These are phyloP conservation scores for Yamadazyma dushanensis DNA, from an alignment of 1,139 yeast species.

Conservation along the genomic window DNA sequence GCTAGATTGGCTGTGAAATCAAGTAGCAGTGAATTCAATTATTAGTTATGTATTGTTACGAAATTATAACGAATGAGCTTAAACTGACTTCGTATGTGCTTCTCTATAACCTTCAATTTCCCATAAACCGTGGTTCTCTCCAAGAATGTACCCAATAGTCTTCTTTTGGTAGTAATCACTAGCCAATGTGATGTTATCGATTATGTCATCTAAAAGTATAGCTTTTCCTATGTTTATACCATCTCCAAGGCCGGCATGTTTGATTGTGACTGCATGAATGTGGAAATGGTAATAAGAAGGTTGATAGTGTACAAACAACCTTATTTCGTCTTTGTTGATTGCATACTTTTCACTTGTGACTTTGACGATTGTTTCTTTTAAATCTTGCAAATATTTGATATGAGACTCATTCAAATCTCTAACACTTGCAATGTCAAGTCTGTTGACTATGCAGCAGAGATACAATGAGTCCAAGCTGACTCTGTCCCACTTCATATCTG, in stretches of 20 bases:
- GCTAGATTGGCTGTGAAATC: conserved; percentile 72
- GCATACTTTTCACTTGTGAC: conserved; percentile 49
- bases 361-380: conserved; percentile 45
- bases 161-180: conserved; percentile 48
- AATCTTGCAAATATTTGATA: conserved; percentile 50
- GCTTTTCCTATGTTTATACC: conserved; percentile 82
- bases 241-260: conserved; percentile 70
- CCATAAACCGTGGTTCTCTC: conserved; percentile 84
- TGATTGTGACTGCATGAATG: conserved; percentile 80
- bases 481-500: conserved; percentile 95
- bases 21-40: conserved; percentile 73
- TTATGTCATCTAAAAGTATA: conserved; percentile 74
- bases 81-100: conserved; percentile 3
- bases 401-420: conserved; percentile 71
- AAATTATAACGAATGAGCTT: not conserved
- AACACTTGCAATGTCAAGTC: conserved; percentile 69
- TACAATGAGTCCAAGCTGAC: conserved; percentile 68
- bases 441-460: conserved; percentile 72
- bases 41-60: conserved; percentile 19
- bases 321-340: conserved; percentile 48
- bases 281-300: conserved; percentile 97
- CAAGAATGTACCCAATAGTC: conserved; percentile 57
- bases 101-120: conserved; percentile 26
- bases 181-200: conserved; percentile 59
- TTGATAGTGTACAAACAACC: conserved; percentile 85